Evolutionary conservation across 495 filamentous ascomycete species (phyloP).

Genomic region (Bacidia rubella): DNA sequence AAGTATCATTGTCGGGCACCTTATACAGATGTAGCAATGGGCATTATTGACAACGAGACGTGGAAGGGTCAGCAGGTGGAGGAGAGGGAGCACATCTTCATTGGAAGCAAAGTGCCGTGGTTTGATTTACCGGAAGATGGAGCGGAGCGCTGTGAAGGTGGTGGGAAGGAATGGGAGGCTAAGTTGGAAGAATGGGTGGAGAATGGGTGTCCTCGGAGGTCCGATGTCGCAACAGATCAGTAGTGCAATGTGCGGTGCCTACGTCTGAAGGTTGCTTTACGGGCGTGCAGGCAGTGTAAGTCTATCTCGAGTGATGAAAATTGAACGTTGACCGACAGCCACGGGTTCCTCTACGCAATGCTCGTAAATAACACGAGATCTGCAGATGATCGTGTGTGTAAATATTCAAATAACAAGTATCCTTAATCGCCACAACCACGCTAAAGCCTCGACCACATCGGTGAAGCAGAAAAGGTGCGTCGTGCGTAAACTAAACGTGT

Average conservation of each 20-base stretch:
- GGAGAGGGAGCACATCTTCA: conserved; percentile 20
- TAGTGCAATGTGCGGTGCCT: too few relatives aligned
- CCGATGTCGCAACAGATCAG: too few relatives aligned
- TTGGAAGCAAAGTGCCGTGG: conserved; percentile 23
- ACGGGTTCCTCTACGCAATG: too few relatives aligned
- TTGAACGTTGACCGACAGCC: too few relatives aligned
- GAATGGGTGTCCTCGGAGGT: background rate
- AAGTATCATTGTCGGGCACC: conserved; percentile 10
- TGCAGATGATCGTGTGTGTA: too few relatives aligned
- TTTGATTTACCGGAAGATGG: conserved; percentile 20
- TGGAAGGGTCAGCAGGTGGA: conserved; percentile 7
- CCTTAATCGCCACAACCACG: too few relatives aligned
- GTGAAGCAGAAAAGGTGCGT: background rate
- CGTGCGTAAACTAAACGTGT: background rate
- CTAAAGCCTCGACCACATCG: background rate
- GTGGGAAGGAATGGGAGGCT: background rate
- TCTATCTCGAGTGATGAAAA: too few relatives aligned
- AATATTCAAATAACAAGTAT: too few relatives aligned
- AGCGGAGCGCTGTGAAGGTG: background rate
- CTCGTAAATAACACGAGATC: too few relatives aligned
- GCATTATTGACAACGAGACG: conserved; percentile 19
- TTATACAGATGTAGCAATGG: conserved; percentile 17
- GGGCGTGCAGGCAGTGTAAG: too few relatives aligned
- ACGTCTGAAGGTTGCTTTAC: too few relatives aligned
- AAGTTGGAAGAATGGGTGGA: background rate